phyloP scores from a whole-genome alignment of 164 flowering plant species.

The Vitis rupestris region DNA sequence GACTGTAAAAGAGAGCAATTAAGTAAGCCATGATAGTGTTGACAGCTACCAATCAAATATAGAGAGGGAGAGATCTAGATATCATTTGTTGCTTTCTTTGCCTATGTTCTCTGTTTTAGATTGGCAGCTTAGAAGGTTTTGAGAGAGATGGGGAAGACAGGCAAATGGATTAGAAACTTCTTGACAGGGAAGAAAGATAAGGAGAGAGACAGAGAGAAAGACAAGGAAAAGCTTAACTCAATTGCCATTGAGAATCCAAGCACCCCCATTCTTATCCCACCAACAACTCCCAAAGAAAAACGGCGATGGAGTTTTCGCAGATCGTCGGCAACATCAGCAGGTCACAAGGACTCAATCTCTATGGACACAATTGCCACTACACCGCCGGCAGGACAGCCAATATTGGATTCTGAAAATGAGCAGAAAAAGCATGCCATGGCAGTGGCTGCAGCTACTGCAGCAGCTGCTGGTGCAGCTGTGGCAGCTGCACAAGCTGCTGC shows the following conservation, averaged over 20 bases:
- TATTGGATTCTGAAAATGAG: conserved; percentile 41
- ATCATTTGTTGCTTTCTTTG: conserved; percentile 10
- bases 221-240: conserved; percentile 20
- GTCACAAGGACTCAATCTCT: conserved; percentile 40
- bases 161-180: conserved; percentile 54
- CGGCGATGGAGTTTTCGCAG: conserved; percentile 89
- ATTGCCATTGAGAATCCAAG: conserved; percentile 29
- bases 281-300: conserved; percentile 77
- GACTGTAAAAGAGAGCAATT: conserved; percentile 9
- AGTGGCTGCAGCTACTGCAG: conserved; percentile 62
- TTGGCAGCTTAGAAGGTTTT: conserved; percentile 5
- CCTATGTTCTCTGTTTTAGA: background rate
- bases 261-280: conserved; percentile 42
- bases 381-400: conserved; percentile 16
- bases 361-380: conserved; percentile 25
- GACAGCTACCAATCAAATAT: conserved; percentile 12
- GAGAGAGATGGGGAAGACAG: conserved; percentile 54
- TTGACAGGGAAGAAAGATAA: conserved; percentile 68
- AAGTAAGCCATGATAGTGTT: background rate
- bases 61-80: background rate
- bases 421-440: conserved; percentile 61
- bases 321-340: conserved; percentile 44
- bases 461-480: conserved; percentile 63
- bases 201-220: conserved; percentile 31
- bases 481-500: conserved; percentile 74